Evolutionary conservation across 108 stramenopile species (phyloP).

Genomic region (Bacterosira constricta): DNA sequence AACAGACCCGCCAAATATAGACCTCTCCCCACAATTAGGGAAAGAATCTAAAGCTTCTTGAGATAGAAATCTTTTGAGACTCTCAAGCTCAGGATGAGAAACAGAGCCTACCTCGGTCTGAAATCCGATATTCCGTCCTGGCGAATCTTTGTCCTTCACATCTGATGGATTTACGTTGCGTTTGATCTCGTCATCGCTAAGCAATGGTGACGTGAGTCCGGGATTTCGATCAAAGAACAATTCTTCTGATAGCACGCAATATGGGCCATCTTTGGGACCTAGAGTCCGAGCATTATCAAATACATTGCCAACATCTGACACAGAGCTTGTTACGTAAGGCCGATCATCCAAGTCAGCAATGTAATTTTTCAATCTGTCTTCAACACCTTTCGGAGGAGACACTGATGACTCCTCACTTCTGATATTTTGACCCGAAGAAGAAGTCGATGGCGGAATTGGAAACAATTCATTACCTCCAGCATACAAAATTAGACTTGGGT

Average conservation of each 20-base stretch:
- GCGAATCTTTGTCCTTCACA: conserved; percentile 9
- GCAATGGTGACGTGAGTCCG: conserved; percentile 33
- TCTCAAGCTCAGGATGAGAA: conserved; percentile 37
- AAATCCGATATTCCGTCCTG: conserved; percentile 51
- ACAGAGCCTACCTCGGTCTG: conserved; percentile 64
- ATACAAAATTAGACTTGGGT: conserved; percentile 47
- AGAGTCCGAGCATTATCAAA: conserved; percentile 31
- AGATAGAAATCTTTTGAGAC: conserved; percentile 21
- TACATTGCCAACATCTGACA: conserved; percentile 20
- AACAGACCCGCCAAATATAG: conserved; percentile 11
- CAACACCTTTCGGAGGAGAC: conserved; percentile 34
- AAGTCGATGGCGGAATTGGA: conserved; percentile 9
- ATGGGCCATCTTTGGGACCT: conserved; percentile 59
- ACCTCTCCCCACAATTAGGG: conserved; percentile 17
- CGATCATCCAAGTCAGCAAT: conserved; percentile 37
- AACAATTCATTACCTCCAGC: conserved; percentile 59
- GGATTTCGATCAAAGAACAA: conserved; percentile 53
- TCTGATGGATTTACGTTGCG: conserved; percentile 10
- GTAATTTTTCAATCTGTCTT: conserved; percentile 3
- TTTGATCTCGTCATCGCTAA: conserved; percentile 19
- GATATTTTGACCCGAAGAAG: neutral
- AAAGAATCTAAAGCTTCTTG: conserved; percentile 29
- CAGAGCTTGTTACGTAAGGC: conserved; percentile 33
- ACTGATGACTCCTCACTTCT: neutral
- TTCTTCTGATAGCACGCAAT: conserved; percentile 42